Evolutionary conservation across 192 early-diverging fungal species (phyloP), one percentile per base, ranked within the genome.

Genomic region (Backusella parvicylindrica): DNA sequence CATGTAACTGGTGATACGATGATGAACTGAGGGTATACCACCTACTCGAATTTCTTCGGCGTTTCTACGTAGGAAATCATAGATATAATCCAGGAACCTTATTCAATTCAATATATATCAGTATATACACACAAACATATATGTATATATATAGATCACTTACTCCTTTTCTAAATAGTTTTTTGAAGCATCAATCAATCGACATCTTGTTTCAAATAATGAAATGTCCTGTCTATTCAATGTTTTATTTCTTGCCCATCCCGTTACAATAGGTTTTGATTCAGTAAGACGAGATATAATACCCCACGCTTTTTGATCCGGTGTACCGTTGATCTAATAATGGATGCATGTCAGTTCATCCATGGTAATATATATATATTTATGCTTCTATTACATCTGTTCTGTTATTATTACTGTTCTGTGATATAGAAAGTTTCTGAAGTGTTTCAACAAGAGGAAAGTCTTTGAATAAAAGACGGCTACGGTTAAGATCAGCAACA

Each of bases 91-190:
- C 49, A 72, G 64, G 16, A 49, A 72, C 23, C 63, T 71, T 6
- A 23, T 35, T 21, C 0, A 26, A 3, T 28, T 69, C 0, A 15
- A 6, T 31, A 31, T 31, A 15, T 35, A 21, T 23, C 16, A 66
- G 21, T 38, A 49, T 65, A 5, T 37, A 33, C 2, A 4, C 26
- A 21, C 3, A 28, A 0, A 38, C 4, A 16, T 41, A 38, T 67
- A 36, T 16, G 40, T 31, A 0, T 64, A 35, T 63, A 16, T 47
- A 56, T 15, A 28, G 8, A 23, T 28, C 8, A 67, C 76, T 67
- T 71, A 72, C 76, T 74, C 47, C 31, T 68, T 56, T 21, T 78
- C 77, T 16, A 78, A 41, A 56, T 72, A 78, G 1, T 4, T 26
- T 53, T 43, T 56, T 13, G 77, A 73, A 2, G 43, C n/a, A 11